Percentiles rank a stretch among this genome's conserved stretches.
These are phyloP conservation scores for Kodamaea anthophila DNA, from an alignment of 1,139 yeast species.

Conservation along the genomic window DNA sequence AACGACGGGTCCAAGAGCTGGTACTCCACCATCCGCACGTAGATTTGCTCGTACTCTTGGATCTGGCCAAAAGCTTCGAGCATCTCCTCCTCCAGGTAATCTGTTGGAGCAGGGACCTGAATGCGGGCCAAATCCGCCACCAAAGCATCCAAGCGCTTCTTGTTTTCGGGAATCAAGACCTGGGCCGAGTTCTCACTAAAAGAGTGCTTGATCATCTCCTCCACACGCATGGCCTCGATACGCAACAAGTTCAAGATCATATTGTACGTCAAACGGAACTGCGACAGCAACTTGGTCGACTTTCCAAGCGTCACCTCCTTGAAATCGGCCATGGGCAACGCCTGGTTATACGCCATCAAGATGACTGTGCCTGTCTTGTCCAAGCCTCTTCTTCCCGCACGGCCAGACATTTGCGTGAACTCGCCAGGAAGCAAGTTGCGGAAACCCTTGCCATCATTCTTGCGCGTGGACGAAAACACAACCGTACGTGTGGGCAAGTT, in stretches of 20 bases:
- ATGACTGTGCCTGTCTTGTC: conserved; percentile 96
- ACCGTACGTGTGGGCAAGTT: conserved; percentile 97
- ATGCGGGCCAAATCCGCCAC: conserved; percentile 40
- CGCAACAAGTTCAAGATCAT: conserved; percentile 90
- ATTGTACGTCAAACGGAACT: conserved; percentile 88
- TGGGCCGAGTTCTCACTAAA: conserved; percentile 90
- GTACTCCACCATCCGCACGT: conserved; percentile 43
- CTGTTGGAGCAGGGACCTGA: conserved; percentile 32
- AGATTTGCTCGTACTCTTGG: conserved; percentile 37
- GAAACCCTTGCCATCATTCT: conserved; percentile 83
- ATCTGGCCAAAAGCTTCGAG: conserved; percentile 42
- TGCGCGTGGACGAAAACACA: conserved; percentile 75
- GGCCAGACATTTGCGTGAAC: conserved; percentile 97
- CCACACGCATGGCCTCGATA: conserved; percentile 90
- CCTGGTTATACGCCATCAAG: conserved; percentile 77
- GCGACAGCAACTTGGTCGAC: conserved; percentile 85
- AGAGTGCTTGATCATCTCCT: conserved; percentile 94
- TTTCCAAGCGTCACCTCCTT: conserved; percentile 80
- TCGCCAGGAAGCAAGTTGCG: conserved; percentile 89
- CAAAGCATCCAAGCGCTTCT: conserved; percentile 52
- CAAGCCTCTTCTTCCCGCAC: conserved; percentile 97
- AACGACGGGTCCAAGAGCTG: conserved; percentile 42
- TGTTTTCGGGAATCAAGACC: conserved; percentile 80
- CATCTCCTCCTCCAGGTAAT: conserved; percentile 33
- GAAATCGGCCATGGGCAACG: conserved; percentile 54